These are phyloP conservation scores for Podospora tetraspora DNA, from an alignment of 495 filamentous ascomycete species.

Conservation along the genomic window DNA sequence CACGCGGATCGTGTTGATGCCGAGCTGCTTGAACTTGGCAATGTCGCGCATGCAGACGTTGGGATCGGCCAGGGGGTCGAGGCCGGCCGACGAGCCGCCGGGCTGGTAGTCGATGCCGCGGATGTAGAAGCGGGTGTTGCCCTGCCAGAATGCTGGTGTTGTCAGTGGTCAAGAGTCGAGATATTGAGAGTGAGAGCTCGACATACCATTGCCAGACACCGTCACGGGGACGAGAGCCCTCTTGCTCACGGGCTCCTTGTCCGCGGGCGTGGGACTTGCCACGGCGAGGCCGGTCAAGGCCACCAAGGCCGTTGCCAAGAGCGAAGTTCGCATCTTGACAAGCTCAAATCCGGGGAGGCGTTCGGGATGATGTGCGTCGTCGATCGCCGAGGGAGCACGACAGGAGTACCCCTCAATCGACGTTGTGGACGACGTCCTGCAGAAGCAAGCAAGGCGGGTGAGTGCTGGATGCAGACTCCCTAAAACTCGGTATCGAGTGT, in stretches of 20 bases:
- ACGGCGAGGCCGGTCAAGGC: constrained; percentile 47
- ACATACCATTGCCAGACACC: constrained; percentile 44
- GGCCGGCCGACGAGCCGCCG: constrained; percentile 72
- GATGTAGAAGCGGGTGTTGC: constrained; percentile 80
- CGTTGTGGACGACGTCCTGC: not conserved
- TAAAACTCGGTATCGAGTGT: not conserved
- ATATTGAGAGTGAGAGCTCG: constrained; percentile 18
- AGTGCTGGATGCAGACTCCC: not conserved
- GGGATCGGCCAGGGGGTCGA: constrained; percentile 73
- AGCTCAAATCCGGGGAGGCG: not conserved
- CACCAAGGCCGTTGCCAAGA: constrained; percentile 49
- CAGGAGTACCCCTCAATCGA: not conserved
- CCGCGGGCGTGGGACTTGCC: constrained; percentile 52
- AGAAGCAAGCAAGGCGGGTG: not conserved
- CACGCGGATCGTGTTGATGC: constrained; percentile 86
- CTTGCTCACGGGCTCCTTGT: constrained; percentile 54
- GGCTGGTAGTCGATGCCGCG: constrained; percentile 95
- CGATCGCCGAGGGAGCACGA: constrained; percentile 1
- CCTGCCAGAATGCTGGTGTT: constrained; percentile 77
- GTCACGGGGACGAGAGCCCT: constrained; percentile 39
- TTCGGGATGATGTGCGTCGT: constrained; percentile 3
- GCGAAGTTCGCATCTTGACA: constrained; percentile 18
- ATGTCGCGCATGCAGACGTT: constrained; percentile 77
- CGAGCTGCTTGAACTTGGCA: constrained; percentile 72
- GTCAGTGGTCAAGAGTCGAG: not conserved